These are phyloP conservation scores for Neospora caninum DNA, from an alignment of 169 alveolate genomes.

Conservation along the genomic window DNA sequence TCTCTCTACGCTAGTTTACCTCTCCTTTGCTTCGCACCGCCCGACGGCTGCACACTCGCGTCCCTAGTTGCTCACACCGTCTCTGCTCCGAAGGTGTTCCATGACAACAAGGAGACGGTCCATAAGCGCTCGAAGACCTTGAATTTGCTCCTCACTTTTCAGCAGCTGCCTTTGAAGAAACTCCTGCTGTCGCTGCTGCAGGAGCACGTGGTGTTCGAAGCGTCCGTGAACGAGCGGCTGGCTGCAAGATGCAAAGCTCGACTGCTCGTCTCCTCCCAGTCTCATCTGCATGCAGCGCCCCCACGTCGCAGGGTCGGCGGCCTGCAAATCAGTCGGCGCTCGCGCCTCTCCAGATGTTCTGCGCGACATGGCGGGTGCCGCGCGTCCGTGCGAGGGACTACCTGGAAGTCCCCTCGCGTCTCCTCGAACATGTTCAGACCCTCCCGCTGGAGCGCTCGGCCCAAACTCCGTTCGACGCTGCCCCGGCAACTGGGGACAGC, in stretches of 20 bases:
- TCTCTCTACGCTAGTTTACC: no score
- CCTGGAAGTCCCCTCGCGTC: no score
- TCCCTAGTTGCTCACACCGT: background rate
- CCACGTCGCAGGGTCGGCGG: no score
- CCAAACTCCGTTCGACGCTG: background rate
- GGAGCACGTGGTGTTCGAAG: background rate
- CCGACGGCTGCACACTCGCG: no score
- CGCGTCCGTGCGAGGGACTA: no score
- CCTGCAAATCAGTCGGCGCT: no score
- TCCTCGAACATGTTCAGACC: no score
- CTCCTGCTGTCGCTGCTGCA: background rate
- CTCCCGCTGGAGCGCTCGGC: background rate
- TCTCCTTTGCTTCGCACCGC: no score
- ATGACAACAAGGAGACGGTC: background rate
- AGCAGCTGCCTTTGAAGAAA: background rate
- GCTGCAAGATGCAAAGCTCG: background rate
- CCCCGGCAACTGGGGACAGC: background rate
- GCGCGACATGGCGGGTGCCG: no score
- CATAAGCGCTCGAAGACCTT: slow-evolving; percentile 14
- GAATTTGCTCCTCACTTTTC: background rate
- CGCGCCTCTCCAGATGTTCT: no score
- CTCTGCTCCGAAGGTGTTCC: background rate
- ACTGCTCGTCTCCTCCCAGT: no score
- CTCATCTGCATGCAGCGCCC: no score
- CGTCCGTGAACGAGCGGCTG: background rate